Evolutionary conservation across 768 basidiomycete genomes (phyloP).

Genomic region (Suillus decipiens): DNA sequence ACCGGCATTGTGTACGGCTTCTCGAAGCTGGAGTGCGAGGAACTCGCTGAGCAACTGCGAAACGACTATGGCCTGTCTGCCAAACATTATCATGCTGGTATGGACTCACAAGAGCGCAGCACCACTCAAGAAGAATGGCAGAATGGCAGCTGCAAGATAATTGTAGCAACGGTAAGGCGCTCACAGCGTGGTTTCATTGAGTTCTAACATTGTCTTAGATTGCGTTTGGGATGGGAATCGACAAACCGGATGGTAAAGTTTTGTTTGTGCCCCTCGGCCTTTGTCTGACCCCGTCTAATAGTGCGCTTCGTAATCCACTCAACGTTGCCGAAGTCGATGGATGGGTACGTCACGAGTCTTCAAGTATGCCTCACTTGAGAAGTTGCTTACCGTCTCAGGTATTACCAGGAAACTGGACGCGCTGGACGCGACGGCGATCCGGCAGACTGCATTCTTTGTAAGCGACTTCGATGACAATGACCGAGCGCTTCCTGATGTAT

Average conservation of each 20-base stretch:
- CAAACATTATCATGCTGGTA: constrained; percentile 83
- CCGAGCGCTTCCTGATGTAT: background rate
- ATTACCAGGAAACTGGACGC: constrained; percentile 96
- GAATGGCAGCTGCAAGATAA: constrained; percentile 66
- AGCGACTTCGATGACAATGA: constrained; percentile 26
- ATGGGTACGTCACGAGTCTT: constrained; percentile 55
- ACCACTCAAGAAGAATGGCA: constrained; percentile 74
- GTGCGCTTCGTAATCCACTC: constrained; percentile 94
- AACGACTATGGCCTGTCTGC: constrained; percentile 60
- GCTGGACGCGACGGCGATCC: constrained; percentile 89
- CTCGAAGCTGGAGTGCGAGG: constrained; percentile 74
- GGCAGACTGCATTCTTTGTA: constrained; percentile 88
- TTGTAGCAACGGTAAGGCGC: constrained; percentile 84
- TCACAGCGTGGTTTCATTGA: background rate
- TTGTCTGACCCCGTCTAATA: constrained; percentile 28
- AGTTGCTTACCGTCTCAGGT: constrained; percentile 41
- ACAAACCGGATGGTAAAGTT: constrained; percentile 72
- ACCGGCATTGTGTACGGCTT: constrained; percentile 88
- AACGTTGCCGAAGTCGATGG: constrained; percentile 78
- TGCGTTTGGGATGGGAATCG: constrained; percentile 98
- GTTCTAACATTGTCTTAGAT: constrained; percentile 49
- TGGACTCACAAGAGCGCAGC: constrained; percentile 63
- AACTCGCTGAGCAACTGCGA: constrained; percentile 68
- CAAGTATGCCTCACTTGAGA: constrained; percentile 10
- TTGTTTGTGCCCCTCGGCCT: background rate